A percentile compares a stretch with the other conserved stretches of the same genome.
These are phyloP conservation scores for Irpex rosettiformis DNA, from an alignment of 1,284 basidiomycete genomes.

Conservation along the genomic window DNA sequence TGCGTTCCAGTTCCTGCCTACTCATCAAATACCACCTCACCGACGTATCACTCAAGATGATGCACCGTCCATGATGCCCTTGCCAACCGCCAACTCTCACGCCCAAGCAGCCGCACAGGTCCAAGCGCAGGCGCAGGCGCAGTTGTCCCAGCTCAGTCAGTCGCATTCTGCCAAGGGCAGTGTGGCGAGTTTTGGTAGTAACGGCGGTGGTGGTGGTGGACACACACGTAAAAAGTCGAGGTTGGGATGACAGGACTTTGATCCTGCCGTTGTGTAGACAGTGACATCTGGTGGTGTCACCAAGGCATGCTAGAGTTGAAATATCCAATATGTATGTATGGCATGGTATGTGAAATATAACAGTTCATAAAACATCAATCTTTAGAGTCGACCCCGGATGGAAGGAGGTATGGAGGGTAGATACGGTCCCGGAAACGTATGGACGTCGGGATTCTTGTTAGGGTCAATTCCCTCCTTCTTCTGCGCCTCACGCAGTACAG, in stretches of 20 bases:
- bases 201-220: slow-evolving; percentile 37
- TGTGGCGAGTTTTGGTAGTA: slow-evolving; percentile 43
- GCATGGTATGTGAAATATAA: background rate
- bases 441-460: slow-evolving; percentile 1
- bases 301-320: background rate
- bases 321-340: background rate
- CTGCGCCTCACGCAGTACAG: slow-evolving; percentile 48
- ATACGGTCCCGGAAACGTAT: background rate
- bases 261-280: background rate
- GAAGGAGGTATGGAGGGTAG: background rate
- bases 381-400: background rate
- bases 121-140: slow-evolving; percentile 33
- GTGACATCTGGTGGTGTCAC: background rate
- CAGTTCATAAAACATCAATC: background rate
- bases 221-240: slow-evolving; percentile 41
- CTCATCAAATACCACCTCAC: slow-evolving; percentile 65
- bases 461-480: slow-evolving; percentile 40
- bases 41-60: slow-evolving; percentile 76
- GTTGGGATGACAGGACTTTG: slow-evolving; percentile 25
- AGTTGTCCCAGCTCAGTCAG: slow-evolving; percentile 30
- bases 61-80: slow-evolving; percentile 72
- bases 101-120: slow-evolving; percentile 9
- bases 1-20: slow-evolving; percentile 54
- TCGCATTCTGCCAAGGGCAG: slow-evolving; percentile 34
- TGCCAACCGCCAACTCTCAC: slow-evolving; percentile 35